Conservation (phyloP, 2,329 filamentous ascomycete genomes). For the Cadophora gregata region DNA sequence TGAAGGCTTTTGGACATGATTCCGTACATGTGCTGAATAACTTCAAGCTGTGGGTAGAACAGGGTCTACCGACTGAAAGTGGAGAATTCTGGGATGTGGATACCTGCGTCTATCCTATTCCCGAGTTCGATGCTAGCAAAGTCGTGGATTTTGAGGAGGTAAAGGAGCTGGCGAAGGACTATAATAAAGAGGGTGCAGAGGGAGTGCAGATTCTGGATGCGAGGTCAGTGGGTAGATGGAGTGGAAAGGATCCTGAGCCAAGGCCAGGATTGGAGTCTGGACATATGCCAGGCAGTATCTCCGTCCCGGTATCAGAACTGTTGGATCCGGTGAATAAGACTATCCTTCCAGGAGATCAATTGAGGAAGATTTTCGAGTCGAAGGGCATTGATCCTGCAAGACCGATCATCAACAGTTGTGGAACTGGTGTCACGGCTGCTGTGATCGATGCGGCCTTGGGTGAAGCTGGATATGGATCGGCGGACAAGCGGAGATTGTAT, state of each 20-base stretch:
- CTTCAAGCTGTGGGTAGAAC: conserved; percentile 89
- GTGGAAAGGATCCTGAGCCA: conserved; percentile 84
- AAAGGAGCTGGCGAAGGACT: conserved; percentile 74
- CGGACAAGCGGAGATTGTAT: conserved; percentile 77
- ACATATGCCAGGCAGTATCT: conserved; percentile 89
- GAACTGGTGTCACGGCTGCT: conserved; percentile 92
- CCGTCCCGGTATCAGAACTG: conserved; percentile 78
- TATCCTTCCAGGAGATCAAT: conserved; percentile 72
- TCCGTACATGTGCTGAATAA: conserved; percentile 94
- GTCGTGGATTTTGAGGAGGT: conserved; percentile 86
- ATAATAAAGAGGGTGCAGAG: conserved; percentile 82
- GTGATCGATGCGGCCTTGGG: conserved; percentile 87
- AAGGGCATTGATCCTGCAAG: conserved; percentile 80
- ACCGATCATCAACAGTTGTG: conserved; percentile 87
- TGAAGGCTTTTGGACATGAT: conserved; percentile 86
- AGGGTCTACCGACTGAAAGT: conserved; percentile 82
- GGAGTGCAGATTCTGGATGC: conserved; percentile 91
- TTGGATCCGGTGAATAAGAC: conserved; percentile 85
- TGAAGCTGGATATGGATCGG: conserved; percentile 75
- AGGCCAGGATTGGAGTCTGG: conserved; percentile 85
- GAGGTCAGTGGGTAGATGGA: conserved; percentile 78
- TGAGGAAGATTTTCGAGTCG: conserved; percentile 77
- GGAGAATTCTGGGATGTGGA: conserved; percentile 74
- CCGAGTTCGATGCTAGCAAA: conserved; percentile 61
- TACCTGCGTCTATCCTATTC: conserved; percentile 68